These are phyloP conservation scores for Pulveroboletus ravenelii DNA, from an alignment of 768 basidiomycete genomes.

Conservation along the genomic window DNA sequence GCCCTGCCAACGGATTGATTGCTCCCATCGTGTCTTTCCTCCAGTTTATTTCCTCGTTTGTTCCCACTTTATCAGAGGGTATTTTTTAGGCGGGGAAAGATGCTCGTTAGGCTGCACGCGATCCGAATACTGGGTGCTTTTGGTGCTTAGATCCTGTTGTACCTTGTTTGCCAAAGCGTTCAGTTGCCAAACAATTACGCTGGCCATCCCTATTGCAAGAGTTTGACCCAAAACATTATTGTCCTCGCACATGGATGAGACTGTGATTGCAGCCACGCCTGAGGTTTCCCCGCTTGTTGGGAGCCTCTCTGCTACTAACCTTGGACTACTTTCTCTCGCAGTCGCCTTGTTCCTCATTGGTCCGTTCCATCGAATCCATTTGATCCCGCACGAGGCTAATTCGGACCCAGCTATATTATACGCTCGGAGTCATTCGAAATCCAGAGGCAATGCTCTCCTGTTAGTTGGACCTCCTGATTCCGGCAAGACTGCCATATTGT, in stretches of 20 bases:
- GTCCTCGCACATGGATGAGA: constrained; percentile 15
- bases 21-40: neutral
- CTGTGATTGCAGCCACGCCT: constrained; percentile 18
- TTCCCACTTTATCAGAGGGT: neutral
- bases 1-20: neutral
- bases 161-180: constrained; percentile 13
- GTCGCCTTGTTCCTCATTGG: constrained; percentile 42
- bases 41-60: neutral
- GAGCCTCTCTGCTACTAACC: constrained; percentile 35
- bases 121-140: no score
- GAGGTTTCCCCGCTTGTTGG: constrained; percentile 35
- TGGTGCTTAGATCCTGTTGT: neutral
- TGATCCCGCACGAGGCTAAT: constrained; percentile 13
- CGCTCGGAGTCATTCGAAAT: constrained; percentile 38
- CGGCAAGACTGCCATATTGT: constrained; percentile 77
- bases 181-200: constrained; percentile 19
- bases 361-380: constrained; percentile 26
- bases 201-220: no score
- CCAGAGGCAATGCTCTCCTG: constrained; percentile 58
- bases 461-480: constrained; percentile 73
- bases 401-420: constrained; percentile 42
- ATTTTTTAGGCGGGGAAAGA: neutral
- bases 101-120: no score
- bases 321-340: constrained; percentile 40
- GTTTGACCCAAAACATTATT: neutral